Percentiles rank a stretch among this genome's conserved stretches.
These are phyloP conservation scores for Penicilliopsis zonata DNA, from an alignment of 495 filamentous ascomycete species.

Conservation along the genomic window DNA sequence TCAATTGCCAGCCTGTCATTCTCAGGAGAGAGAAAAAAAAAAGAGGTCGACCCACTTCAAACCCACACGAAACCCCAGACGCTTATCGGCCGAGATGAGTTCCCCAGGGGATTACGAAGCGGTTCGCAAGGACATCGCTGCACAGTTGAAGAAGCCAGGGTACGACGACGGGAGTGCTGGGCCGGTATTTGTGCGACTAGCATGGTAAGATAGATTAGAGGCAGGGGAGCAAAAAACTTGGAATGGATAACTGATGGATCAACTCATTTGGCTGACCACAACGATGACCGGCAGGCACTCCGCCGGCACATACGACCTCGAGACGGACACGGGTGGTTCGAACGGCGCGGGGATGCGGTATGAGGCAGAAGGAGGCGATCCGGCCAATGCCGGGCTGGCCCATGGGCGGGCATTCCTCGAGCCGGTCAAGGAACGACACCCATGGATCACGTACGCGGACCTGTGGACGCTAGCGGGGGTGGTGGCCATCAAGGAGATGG, in stretches of 20 bases:
- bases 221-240: no score
- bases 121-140: slow-evolving; percentile 41
- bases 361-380: slow-evolving; percentile 50
- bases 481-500: slow-evolving; percentile 46
- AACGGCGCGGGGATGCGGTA: slow-evolving; percentile 57
- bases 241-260: no score
- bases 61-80: no score
- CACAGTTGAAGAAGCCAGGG: slow-evolving; percentile 42
- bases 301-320: slow-evolving; percentile 46
- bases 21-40: no score
- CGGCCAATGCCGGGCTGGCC: slow-evolving; percentile 50
- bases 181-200: slow-evolving; percentile 48
- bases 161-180: slow-evolving; percentile 54
- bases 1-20: no score
- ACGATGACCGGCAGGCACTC: slow-evolving; percentile 47
- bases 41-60: no score
- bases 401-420: slow-evolving; percentile 52
- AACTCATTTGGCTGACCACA: no score
- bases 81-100: slow-evolving; percentile 31
- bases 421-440: slow-evolving; percentile 41
- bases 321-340: slow-evolving; percentile 46
- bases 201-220: slow-evolving; percentile 50
- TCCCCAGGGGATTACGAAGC: slow-evolving; percentile 34
- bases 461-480: slow-evolving; percentile 50
- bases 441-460: slow-evolving; percentile 54